Conservation (phyloP, 1,284 basidiomycete species). For the Microbotryum intermedium region DNA sequence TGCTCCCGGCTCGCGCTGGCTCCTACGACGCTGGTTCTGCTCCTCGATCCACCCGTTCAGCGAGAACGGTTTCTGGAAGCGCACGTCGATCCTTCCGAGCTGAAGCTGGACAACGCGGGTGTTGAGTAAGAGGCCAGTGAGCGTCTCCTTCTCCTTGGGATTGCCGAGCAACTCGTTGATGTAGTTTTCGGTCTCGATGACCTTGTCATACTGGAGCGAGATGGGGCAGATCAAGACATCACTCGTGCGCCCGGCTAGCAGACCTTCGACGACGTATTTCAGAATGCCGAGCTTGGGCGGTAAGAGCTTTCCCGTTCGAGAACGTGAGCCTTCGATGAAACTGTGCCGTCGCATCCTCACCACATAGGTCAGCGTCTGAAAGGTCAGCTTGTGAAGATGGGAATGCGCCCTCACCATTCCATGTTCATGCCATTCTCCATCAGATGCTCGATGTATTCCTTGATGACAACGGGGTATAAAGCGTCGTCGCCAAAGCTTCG, state of each 20-base stretch:
- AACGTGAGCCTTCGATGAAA: conserved; percentile 41
- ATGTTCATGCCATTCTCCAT: conserved; percentile 38
- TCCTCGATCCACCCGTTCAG: conserved; percentile 37
- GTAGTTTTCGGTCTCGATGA: conserved; percentile 41
- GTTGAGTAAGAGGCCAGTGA: conserved; percentile 37
- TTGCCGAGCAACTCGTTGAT: conserved; percentile 40
- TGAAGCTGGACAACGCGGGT: conserved; percentile 36
- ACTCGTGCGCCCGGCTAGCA: conserved; percentile 32
- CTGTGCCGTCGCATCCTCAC: not conserved
- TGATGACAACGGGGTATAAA: conserved; percentile 39
- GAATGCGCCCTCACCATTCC: conserved; percentile 26
- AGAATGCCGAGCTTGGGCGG: conserved; percentile 42
- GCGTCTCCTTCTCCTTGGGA: conserved; percentile 41
- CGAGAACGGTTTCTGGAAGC: conserved; percentile 42
- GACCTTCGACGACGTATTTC: conserved; percentile 40
- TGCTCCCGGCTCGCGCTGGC: not conserved
- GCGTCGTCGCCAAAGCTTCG: conserved; percentile 39
- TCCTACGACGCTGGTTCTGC: conserved; percentile 30
- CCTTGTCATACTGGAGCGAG: conserved; percentile 41
- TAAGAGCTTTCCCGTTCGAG: conserved; percentile 40
- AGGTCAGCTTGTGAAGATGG: not conserved
- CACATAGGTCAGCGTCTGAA: not conserved
- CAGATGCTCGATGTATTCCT: conserved; percentile 40
- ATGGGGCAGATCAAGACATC: conserved; percentile 41
- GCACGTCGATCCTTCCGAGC: conserved; percentile 40